A percentile compares a stretch with the other conserved stretches of the same genome.
Evolutionary conservation across 2,329 filamentous ascomycete genomes (phyloP).

Genomic region (Aschersonia sp.): DNA sequence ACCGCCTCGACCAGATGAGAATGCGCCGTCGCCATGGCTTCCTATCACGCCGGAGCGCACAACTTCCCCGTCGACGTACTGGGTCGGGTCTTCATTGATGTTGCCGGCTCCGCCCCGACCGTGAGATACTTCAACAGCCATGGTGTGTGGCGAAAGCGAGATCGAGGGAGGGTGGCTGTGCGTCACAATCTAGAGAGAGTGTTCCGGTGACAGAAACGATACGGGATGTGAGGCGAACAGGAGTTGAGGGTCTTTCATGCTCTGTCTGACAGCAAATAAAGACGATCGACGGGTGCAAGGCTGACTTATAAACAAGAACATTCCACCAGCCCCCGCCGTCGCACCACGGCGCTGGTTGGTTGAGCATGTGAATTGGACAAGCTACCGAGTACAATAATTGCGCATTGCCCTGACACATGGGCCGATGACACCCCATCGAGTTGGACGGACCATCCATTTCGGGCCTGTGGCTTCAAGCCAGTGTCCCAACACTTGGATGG

Average conservation of each 20-base stretch:
- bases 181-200: too few relatives aligned
- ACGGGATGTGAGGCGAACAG: too few relatives aligned
- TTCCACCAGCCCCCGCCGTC: neutral
- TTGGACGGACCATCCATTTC: neutral
- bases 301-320: neutral
- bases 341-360: neutral
- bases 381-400: too few relatives aligned
- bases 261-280: too few relatives aligned
- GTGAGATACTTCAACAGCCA: conserved; percentile 38
- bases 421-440: neutral
- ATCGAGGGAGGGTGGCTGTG: neutral
- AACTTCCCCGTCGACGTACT: conserved; percentile 49
- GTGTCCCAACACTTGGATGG: too few relatives aligned
- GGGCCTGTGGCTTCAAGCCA: neutral
- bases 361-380: neutral
- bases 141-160: conserved; percentile 3
- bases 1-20: conserved; percentile 46
- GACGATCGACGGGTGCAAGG: neutral
- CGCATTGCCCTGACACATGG: too few relatives aligned
- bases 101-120: conserved; percentile 49
- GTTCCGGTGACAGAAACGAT: too few relatives aligned
- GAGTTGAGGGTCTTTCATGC: too few relatives aligned
- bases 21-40: conserved; percentile 43
- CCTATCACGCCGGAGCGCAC: conserved; percentile 38
- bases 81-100: conserved; percentile 40